These are phyloP conservation scores for Yarrowia galli DNA, from an alignment of 1,139 yeast genomes.

Conservation along the genomic window DNA sequence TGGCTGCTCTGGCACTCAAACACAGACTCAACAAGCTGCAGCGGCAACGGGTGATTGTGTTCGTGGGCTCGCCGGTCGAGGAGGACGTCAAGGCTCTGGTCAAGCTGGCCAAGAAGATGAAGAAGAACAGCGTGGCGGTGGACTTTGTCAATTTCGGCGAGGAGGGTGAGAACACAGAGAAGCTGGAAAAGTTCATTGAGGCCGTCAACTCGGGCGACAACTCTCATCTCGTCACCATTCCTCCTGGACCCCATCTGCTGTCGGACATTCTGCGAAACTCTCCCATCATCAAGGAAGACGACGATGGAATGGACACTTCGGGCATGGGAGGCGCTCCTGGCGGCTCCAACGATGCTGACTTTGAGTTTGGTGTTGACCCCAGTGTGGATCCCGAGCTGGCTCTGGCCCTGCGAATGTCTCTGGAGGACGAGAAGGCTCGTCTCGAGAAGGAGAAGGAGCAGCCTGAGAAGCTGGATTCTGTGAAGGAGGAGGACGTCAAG, in stretches of 20 bases:
- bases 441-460: slow-evolving; percentile 59
- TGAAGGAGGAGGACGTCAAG: slow-evolving; percentile 40
- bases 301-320: slow-evolving; percentile 55
- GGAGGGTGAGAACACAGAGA: slow-evolving; percentile 74
- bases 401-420: slow-evolving; percentile 83
- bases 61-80: slow-evolving; percentile 85
- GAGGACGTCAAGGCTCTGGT: slow-evolving; percentile 78
- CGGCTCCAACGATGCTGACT: slow-evolving; percentile 55
- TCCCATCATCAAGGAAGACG: slow-evolving; percentile 69
- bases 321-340: slow-evolving; percentile 55
- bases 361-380: slow-evolving; percentile 79
- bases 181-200: slow-evolving; percentile 82
- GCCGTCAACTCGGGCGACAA: slow-evolving; percentile 78
- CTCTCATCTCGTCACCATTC: slow-evolving; percentile 82
- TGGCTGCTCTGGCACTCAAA: slow-evolving; percentile 95
- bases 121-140: slow-evolving; percentile 89
- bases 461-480: slow-evolving; percentile 40
- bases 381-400: slow-evolving; percentile 97
- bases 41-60: slow-evolving; percentile 86
- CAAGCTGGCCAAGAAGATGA: slow-evolving; percentile 88
- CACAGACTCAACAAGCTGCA: slow-evolving; percentile 96
- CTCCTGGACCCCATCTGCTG: slow-evolving; percentile 84
- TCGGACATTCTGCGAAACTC: slow-evolving; percentile 78
- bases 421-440: slow-evolving; percentile 82
- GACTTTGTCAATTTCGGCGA: slow-evolving; percentile 95